These are phyloP conservation scores for Pholiota molesta DNA, from an alignment of 768 basidiomycete species.

Conservation along the genomic window DNA sequence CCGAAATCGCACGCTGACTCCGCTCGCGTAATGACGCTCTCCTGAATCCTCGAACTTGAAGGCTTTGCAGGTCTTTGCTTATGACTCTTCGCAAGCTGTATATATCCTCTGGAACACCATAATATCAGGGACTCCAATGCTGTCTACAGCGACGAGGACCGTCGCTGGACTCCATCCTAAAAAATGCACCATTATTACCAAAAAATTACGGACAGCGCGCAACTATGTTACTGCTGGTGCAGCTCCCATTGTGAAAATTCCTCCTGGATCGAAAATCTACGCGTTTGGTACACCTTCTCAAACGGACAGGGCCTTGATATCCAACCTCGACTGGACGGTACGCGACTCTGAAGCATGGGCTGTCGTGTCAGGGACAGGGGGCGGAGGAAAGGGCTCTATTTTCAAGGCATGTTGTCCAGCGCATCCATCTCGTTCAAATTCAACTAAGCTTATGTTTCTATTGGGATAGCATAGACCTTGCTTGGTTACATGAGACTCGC, in stretches of 20 bases:
- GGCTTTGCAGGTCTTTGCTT: no score
- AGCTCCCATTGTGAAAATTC: slow-evolving; percentile 21
- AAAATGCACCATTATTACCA: no score
- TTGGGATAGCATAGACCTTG: slow-evolving; percentile 50
- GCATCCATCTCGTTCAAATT: neutral
- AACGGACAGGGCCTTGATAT: slow-evolving; percentile 49
- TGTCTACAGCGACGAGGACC: no score
- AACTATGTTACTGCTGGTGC: neutral
- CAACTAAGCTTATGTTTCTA: neutral
- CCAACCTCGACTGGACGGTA: slow-evolving; percentile 59
- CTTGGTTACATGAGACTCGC: slow-evolving; percentile 72
- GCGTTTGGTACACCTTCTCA: slow-evolving; percentile 59
- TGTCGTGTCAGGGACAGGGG: slow-evolving; percentile 62
- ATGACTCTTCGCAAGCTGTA: no score
- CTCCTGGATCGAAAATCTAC: slow-evolving; percentile 46
- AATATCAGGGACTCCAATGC: no score
- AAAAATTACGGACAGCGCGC: no score
- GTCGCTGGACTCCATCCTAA: no score
- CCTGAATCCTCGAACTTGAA: no score
- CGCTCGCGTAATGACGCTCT: no score
- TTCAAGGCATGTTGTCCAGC: slow-evolving; percentile 56
- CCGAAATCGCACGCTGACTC: no score
- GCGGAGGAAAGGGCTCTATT: slow-evolving; percentile 54
- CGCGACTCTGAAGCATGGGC: slow-evolving; percentile 74
- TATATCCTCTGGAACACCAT: no score